Evolutionary conservation across 345 rosid species (phyloP), one percentile per base, ranked within the genome.

Genomic region (Dipteronia sinensis): DNA sequence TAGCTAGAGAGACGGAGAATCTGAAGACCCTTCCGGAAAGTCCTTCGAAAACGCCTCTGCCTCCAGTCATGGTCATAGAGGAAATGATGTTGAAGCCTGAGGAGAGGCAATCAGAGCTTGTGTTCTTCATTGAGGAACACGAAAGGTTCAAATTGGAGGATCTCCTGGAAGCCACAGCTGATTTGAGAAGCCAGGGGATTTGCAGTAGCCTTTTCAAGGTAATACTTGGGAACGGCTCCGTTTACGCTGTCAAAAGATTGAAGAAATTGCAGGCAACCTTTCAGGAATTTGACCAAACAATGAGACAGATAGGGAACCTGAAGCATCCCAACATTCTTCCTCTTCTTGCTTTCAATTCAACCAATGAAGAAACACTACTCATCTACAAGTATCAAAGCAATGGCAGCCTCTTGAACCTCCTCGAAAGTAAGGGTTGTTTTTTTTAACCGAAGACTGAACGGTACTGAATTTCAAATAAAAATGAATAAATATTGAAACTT

Each of bases 131-230:
- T 19, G 86, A 86, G 7, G 84, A 91, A 64, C 27, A 71, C 7
- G 89, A 88, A 62, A 82, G 86, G 65, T 89, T 91, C 75, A 74
- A 76, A 67, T 67, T 91, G 75, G 89, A 86, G 2, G 92, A 89
- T 34, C 92, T 91, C 59, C 76, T 91, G 8, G 91, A 88, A 67
- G 89, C 92, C 10, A 78, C 89, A 3, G 95, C 95, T 27, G 89
- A 91, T 66, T 73, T 91, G 47, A 68, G 69, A 70, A 84, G 72
- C 79, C 90, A 88, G 73, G 81, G 74, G 34, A 58, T 79, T 34
- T 75, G 83, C 73, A 87, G 89, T 81, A 87, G 90, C 87, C 91
- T 87, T 31, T 89, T 82, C 83, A 84, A 80, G 83, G 90, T 90
- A 46, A 73, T 31, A 27, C 85, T 90, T 15, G 79, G 79, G 77